phyloP scores from a whole-genome alignment of 2,329 filamentous ascomycete genomes.

The Grosmannia clavigera region DNA sequence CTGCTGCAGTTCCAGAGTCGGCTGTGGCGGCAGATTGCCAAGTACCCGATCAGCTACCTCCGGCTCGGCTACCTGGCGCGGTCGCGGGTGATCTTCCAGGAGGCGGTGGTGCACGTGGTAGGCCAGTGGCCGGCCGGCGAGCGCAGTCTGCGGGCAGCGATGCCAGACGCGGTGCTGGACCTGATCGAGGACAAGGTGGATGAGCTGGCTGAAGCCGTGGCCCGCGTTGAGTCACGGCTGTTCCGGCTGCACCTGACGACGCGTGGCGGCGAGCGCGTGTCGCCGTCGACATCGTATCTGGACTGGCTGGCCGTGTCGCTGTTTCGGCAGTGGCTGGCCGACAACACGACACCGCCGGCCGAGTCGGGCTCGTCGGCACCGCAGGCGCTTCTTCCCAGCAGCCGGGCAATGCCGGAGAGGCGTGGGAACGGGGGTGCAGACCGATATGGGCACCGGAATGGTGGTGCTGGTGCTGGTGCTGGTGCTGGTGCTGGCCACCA shows the following conservation, averaged over 20 bases:
- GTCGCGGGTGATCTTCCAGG: constrained; percentile 70
- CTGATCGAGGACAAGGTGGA: constrained; percentile 93
- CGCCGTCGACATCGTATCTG: constrained; percentile 65
- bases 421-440: constrained; percentile 11
- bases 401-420: constrained; percentile 20
- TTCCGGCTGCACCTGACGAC: constrained; percentile 73
- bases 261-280: constrained; percentile 68
- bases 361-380: neutral
- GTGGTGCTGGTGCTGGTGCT: constrained; percentile 4
- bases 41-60: constrained; percentile 86
- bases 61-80: constrained; percentile 79
- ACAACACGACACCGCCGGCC: constrained; percentile 71
- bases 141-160: constrained; percentile 58
- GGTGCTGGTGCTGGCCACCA: constrained; percentile 9
- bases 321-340: constrained; percentile 87
- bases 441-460: constrained; percentile 11
- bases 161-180: constrained; percentile 69
- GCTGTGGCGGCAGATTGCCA: constrained; percentile 92
- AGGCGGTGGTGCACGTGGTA: constrained; percentile 86
- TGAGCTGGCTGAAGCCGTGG: constrained; percentile 73
- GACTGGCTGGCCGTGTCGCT: constrained; percentile 82
- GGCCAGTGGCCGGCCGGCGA: constrained; percentile 83
- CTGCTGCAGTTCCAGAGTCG: constrained; percentile 81
- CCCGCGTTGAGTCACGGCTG: constrained; percentile 66
- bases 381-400: neutral